Conservation (phyloP, 129 eudicot species). For the Flaveria sonorensis region DNA sequence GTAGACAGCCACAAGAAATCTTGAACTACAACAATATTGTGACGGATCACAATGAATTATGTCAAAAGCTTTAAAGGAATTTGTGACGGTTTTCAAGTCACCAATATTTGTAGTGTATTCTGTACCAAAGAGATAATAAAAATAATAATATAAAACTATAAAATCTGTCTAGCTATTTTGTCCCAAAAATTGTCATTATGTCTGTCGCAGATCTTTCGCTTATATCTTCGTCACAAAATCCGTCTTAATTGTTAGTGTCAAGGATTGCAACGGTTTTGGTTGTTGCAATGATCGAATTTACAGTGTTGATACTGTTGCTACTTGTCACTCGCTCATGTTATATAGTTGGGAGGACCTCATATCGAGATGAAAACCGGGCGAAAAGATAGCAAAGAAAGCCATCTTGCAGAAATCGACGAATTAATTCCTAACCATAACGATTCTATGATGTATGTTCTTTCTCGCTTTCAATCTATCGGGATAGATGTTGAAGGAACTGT, state of each 20-base stretch:
- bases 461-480: slow-evolving; percentile 66
- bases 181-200: too few species aligned
- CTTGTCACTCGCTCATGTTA: slow-evolving; percentile 7
- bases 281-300: background rate
- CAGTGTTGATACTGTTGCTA: background rate
- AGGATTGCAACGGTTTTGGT: background rate
- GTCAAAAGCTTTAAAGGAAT: too few species aligned
- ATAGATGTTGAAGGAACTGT: slow-evolving; percentile 83
- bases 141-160: too few species aligned
- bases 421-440: slow-evolving; percentile 75
- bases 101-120: too few species aligned
- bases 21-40: too few species aligned
- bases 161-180: too few species aligned
- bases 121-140: too few species aligned
- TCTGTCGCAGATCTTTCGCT: too few species aligned
- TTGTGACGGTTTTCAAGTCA: too few species aligned
- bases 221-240: background rate
- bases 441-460: slow-evolving; percentile 49
- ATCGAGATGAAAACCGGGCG: slow-evolving; percentile 86
- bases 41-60: too few species aligned
- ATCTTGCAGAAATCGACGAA: slow-evolving; percentile 50
- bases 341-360: slow-evolving; percentile 76
- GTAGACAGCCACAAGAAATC: too few species aligned
- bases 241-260: too few species aligned
- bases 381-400: slow-evolving; percentile 62